Base-by-base conservation (phyloP, 2,329 filamentous ascomycete species). In the Colletotrichum truncatum region DNA sequence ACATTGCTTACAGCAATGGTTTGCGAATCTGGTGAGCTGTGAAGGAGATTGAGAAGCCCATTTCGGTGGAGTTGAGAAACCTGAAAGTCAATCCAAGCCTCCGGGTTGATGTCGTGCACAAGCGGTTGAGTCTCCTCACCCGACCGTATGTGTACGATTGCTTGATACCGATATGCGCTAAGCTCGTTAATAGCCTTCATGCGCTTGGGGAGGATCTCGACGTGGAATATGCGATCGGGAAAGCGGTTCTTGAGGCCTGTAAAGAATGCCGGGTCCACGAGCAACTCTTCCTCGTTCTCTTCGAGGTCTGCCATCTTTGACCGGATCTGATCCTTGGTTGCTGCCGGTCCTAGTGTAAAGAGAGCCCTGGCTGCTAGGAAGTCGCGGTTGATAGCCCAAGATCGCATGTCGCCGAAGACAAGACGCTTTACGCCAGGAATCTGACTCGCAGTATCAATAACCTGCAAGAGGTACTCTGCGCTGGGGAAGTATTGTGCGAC, bases 171-270 rank as follows among this genome's bases (percentile, higher is more conserved):
- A 41, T 74, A 75, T 6, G 51, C 64, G 57, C 70, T 74, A 10
- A 76, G 67, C 34, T 76, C 74, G 25, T 75, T 75, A 8, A 70
- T 72, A 0, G 73, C 73, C 12, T 49, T 26, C 70, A 76, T 73
- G 5, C 16, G 53, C 61, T 75, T 76, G 6, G 73, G 73, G 0
- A 75, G 14, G 14, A 76, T 71, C 39, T 74, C 73, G 3, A 75
- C 72, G 28, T 75, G 73, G 11, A 62, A 45, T 4, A 75, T 21
- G 1, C 58, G 52, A 32, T 72, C 36, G 2, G 66, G 68, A 2
- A 70, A 14, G 2, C 21, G 60, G 2, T 2, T n/a, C 18, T n/a
- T 4, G 6, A 74, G 53, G 3, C 45, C 12, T 0, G 71, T 73
- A 36, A 73, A 74, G 49, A 72, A 74, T 3, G 66, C 67, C 14